Conservation (phyloP, 192 early-diverging fungal genomes). For the Powellomyces hirtus region DNA sequence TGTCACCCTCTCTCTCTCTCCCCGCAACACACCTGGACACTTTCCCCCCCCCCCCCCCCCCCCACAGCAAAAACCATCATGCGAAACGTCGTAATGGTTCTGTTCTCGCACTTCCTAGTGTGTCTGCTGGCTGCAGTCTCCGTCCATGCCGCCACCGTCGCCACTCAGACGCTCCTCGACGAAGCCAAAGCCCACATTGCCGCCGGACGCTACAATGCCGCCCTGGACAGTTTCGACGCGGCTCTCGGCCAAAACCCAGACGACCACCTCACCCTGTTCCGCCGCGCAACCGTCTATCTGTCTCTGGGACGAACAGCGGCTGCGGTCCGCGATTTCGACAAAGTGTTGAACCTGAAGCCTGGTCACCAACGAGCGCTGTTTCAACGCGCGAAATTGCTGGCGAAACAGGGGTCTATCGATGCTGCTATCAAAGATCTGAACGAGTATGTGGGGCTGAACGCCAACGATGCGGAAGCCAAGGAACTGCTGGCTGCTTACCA, state of each 20-base stretch:
- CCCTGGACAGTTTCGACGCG: conserved; percentile 59
- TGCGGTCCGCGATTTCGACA: conserved; percentile 80
- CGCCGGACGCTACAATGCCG: conserved; percentile 49
- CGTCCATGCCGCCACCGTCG: neutral
- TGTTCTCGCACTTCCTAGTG: too few species aligned
- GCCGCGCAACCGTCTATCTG: conserved; percentile 81
- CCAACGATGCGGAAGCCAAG: conserved; percentile 23
- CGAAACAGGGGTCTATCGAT: conserved; percentile 65
- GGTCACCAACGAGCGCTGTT: conserved; percentile 78
- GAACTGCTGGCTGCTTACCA: conserved; percentile 34
- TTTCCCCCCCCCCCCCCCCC: too few species aligned
- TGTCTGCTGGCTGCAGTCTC: neutral
- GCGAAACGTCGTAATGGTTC: too few species aligned
- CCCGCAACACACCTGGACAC: too few species aligned
- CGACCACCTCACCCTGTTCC: conserved; percentile 85
- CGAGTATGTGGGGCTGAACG: conserved; percentile 32
- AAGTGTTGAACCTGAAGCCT: conserved; percentile 74
- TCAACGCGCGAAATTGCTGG: conserved; percentile 69
- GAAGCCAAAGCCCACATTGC: conserved; percentile 40
- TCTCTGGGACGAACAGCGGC: conserved; percentile 65
- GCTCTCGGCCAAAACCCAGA: conserved; percentile 72
- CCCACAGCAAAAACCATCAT: too few species aligned
- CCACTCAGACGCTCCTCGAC: conserved; percentile 30
- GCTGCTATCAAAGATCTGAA: conserved; percentile 64
- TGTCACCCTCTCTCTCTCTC: too few species aligned